Conservation (phyloP, 176 grass and related monocot species). For the Leersia perrieri region DNA sequence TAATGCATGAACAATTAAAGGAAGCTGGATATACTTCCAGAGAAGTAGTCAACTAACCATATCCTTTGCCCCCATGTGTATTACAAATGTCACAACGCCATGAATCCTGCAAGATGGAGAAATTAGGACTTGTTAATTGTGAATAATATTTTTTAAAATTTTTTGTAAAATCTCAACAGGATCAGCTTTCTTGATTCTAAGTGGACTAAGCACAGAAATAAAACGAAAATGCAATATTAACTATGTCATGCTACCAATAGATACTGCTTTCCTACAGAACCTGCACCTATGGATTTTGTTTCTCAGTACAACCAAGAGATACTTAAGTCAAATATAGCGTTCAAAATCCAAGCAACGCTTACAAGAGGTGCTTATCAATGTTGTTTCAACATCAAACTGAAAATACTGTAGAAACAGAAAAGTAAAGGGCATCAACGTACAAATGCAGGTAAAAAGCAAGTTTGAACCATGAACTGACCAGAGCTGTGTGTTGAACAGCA, state of each 20-base stretch:
- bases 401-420: slow-evolving; percentile 3
- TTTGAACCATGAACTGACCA: slow-evolving; percentile 48
- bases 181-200: neutral
- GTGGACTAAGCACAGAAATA: neutral
- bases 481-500: slow-evolving; percentile 62
- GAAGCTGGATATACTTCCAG: neutral
- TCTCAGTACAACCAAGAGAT: neutral
- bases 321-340: neutral
- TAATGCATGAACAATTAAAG: neutral
- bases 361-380: neutral
- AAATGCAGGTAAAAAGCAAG: neutral
- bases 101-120: slow-evolving; percentile 57
- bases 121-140: slow-evolving; percentile 17
- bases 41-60: slow-evolving; percentile 60
- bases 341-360: neutral
- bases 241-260: neutral
- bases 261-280: neutral
- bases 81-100: slow-evolving; percentile 92
- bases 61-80: slow-evolving; percentile 80
- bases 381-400: slow-evolving; percentile 7
- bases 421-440: neutral
- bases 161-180: neutral
- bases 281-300: neutral
- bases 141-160: neutral
- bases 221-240: neutral